Evolutionary conservation across 805 yeast species (phyloP), one percentile per base, ranked within the genome.

Genomic region (Starmerella davenportii): DNA sequence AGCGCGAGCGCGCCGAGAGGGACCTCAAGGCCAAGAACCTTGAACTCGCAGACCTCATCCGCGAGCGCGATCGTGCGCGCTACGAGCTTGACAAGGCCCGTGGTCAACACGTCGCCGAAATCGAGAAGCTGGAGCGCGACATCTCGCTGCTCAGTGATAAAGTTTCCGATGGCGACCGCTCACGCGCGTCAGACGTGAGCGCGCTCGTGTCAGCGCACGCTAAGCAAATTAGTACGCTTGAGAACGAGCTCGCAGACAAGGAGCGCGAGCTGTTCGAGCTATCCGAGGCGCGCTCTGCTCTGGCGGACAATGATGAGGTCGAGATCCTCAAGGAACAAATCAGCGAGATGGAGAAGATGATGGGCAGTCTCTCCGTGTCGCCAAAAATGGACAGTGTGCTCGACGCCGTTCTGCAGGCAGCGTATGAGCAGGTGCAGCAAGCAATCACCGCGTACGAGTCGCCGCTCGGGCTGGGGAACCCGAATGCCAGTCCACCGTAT

Each of bases 21-120:
- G 94, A 84, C 43, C 62, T 82, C 56, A 82, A 80, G 55, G 69
- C 85, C 13, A 84, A 84, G 59, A 82, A 80, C 54, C 66, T 82
- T 33, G 94, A 82, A 57, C 65, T 82, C 43, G 93, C 93, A 1
- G 93, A 81, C 49, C 66, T 82, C 49, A 84, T 84, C 40, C 69
- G 90, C 44, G 94, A 82, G 54, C 72, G 95, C 41, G 95, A 82
- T 53, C 68, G 93, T 35, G 92, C 93, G 1, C 69, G 87, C 51
- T 63, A 82, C 48, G 94, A 82, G 42, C 60, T 81, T 31, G 93
- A 80, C 45, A 68, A 79, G 47, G 53, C 69, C 9, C 72, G 68
- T 48, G 84, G 79, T 8, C 62, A 70, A 30, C 74, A 74, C 47
- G 74, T 69, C 39, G 71, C 64, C 43, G 79, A 76, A 46, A 66